Base-by-base conservation (phyloP, 257 asterid species). In the Cruciata laevipes region DNA sequence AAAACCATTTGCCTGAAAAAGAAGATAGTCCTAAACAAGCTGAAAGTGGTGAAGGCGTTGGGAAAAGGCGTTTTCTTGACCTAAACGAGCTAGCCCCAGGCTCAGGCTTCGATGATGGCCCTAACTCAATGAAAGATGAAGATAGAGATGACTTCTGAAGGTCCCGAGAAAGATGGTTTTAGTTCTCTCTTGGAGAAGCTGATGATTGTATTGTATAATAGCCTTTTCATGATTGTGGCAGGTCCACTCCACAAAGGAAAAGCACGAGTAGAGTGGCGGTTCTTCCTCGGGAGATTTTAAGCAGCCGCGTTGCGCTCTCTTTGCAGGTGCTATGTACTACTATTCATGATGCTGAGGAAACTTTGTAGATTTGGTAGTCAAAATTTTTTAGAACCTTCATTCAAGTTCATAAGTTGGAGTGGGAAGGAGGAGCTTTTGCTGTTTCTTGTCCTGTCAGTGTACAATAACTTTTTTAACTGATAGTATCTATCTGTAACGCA, bases 41-140 rank as follows among this genome's bases (percentile, higher is more conserved):
- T 57, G 83, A 81, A 73, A 21, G 60, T 18, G 82, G 51, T 62
- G 88, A 74, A 10, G 83, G 83, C 31, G 82, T 70, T 7, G 66
- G 66, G 64, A 82, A 82, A 76, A 77, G 87, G 71, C 96, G 72
- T 14, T 91, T 87, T 81, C 96, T 91, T 80, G 98, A 91, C 81
- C 77, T 91, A 20, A 91, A 91, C 20, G 86, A 91, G 83, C 96
- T 91, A 20, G 98, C 96, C 57, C 98, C 96, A 2, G 90, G 95
- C 70, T 81, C 96, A 59, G 95, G 96, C 63, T 78, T 89, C 38
- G 96, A 91, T 7, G 95, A 91, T 65, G 86, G 87, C 13, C 95
- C 88, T 30, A 71, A 74, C 77, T 73, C 90, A 59, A 68, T 70
- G 74, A 85, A 75, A 80, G 89, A 81, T 40, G 89, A 72, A 14